Conservation (phyloP, 768 basidiomycete genomes). For the Suillus brevipes region DNA sequence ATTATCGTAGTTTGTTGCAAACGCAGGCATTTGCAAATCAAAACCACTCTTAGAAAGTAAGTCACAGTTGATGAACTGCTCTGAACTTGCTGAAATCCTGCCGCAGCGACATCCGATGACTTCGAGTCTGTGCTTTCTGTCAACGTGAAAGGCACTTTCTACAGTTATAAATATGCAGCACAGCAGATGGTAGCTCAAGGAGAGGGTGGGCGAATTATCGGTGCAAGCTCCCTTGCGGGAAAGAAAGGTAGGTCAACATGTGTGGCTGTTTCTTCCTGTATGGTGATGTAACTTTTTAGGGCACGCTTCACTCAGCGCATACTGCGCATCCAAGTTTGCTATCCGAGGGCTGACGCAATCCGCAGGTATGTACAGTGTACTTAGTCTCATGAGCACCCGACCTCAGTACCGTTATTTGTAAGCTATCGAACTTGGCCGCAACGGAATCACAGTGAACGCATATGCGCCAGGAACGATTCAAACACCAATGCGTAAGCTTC, state of each 20-base stretch:
- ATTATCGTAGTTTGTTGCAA: conserved; percentile 18
- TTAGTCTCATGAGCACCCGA: neutral
- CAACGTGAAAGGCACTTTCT: conserved; percentile 42
- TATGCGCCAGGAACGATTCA: conserved; percentile 35
- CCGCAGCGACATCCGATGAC: conserved; percentile 33
- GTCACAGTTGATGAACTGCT: conserved; percentile 8
- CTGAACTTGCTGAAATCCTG: neutral
- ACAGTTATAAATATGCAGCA: conserved; percentile 45
- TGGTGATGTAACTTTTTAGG: conserved; percentile 26
- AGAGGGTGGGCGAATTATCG: conserved; percentile 42
- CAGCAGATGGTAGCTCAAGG: conserved; percentile 46
- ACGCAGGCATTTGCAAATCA: conserved; percentile 21
- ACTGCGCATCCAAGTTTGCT: conserved; percentile 43
- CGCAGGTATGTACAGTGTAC: conserved; percentile 18
- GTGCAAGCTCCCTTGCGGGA: conserved; percentile 38
- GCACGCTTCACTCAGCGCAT: conserved; percentile 25
- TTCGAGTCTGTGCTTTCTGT: conserved; percentile 35
- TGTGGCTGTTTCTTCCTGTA: neutral
- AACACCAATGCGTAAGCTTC: conserved; percentile 30
- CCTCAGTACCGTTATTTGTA: neutral
- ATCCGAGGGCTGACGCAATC: conserved; percentile 43
- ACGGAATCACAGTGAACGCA: conserved; percentile 36
- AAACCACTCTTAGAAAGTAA: conserved; percentile 16
- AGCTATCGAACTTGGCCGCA: conserved; percentile 34
- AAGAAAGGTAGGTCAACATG: conserved; percentile 22